Conservation (phyloP, 2,329 filamentous ascomycete species). For the Botryosphaeria dothidea region DNA sequence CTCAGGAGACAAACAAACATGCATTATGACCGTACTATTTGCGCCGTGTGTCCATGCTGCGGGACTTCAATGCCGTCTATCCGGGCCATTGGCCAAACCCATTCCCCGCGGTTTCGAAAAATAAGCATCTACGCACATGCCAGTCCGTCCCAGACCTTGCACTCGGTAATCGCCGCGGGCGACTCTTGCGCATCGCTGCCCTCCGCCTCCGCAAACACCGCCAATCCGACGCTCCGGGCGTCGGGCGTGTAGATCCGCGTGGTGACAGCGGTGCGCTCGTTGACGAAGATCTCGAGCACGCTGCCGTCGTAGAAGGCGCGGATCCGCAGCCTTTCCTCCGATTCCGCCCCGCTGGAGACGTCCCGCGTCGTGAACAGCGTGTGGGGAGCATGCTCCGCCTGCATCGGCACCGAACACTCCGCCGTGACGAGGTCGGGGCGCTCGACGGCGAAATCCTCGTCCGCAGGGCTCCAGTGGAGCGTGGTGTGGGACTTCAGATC, state of each 20-base stretch:
- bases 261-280: slow-evolving; percentile 27
- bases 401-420: slow-evolving; percentile 36
- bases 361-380: slow-evolving; percentile 45
- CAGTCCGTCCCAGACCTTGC: slow-evolving; percentile 2
- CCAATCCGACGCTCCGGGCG: slow-evolving; percentile 26
- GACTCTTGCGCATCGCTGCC: neutral
- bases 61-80: neutral
- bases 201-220: slow-evolving; percentile 25
- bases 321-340: slow-evolving; percentile 34
- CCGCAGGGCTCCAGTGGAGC: slow-evolving; percentile 40
- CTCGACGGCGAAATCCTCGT: slow-evolving; percentile 45
- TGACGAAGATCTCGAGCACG: slow-evolving; percentile 42
- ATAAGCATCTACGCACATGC: slow-evolving; percentile 4
- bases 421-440: slow-evolving; percentile 34
- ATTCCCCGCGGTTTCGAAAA: neutral
- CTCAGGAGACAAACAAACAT: neutral
- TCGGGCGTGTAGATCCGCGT: slow-evolving; percentile 28
- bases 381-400: slow-evolving; percentile 39
- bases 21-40: neutral
- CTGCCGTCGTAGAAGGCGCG: slow-evolving; percentile 43
- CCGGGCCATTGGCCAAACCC: neutral
- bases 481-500: slow-evolving; percentile 37
- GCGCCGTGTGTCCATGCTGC: neutral
- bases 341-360: slow-evolving; percentile 26
- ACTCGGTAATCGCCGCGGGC: neutral